Base-by-base conservation (phyloP, 2,329 filamentous ascomycete genomes). In the Lecanicillium sp. region DNA sequence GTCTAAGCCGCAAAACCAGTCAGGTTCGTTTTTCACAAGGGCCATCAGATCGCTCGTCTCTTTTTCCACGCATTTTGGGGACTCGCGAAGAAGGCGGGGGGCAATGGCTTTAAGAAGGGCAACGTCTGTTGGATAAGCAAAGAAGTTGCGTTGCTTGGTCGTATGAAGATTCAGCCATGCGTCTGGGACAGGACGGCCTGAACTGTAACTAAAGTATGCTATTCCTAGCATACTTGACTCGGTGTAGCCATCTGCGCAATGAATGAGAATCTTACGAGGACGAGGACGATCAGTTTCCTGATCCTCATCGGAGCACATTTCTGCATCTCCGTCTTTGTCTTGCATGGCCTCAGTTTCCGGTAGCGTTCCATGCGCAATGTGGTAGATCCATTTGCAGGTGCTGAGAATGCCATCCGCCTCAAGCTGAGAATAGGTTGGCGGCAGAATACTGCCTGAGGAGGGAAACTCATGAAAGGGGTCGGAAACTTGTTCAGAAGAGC, bases 231-330 rank as follows among this genome's bases (percentile, higher is more conserved):
- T 77, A 2, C 90, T 90, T 1, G 87, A 91, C 66, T 98, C 93
- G 0, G 93, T 98, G 60, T 98, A 98, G 15, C 93, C 93, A 64
- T 98, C 93, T 2, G 85, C 84, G 64, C 93, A 97, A 66, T 97
- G 91, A 33, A 98, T 87, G 26, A 97, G 77, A 27, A 97, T 81
- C 60, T 83, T 90, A 53, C 81, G 73, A 48, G 81, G 72, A 20
- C 46, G 29, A 4, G 15, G n/a, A 5, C 12, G 4, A 14, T 20
- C 20, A 24, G 5, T 20, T 7, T 36, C 57, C 36, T 57, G 54
- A 54, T 65, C 56, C 41, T 67, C 20, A 59, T 69, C 49, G 57
- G 62, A 40, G 19, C 21, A 27, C 32, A 56, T 54, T 2, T 54
- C 56, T 12, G 56, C 55, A 51, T 65, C 59, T n/a, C 29, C 37